Base-by-base conservation (phyloP, 1,139 yeast species). In the Eremothecium gossypii region DNA sequence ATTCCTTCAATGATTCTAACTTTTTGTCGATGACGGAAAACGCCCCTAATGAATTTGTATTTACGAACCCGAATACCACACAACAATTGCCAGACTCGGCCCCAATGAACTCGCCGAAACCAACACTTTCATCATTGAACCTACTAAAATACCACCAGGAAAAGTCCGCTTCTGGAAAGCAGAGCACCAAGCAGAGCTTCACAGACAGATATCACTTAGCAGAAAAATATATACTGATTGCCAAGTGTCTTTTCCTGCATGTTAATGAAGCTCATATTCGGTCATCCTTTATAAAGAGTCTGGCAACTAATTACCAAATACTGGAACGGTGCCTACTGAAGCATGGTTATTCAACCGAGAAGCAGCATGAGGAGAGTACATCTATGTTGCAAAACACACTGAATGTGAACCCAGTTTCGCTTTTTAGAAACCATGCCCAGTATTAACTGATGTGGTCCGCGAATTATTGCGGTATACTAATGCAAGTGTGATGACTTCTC, bases 401-500 rank as follows among this genome's bases (percentile, higher is more conserved):
- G 3, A 17, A 17, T 17, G 23, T 17, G 23, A 17, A 17, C 23
- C 23, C 23, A 4, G 23, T 17, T 17, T 17, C 23, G 23, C 23
- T 17, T 3, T 17, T 17, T 17, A 17, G 23, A 6, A 17, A 17
- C 6, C 23, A 17, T 17, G 23, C 23, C 23, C 23, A 17, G 23
- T 17, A 29, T 29, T 29, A n/a, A 29, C 5, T 29, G 11, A 29
- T 3, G 11, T 29, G 7, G 7, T 4, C 31, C 31, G 13, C 31
- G 7, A n/a, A 6, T 12, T n/a, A n/a, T n/a, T 4, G 31, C 11
- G 13, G 31, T 29, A 29, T 29, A 6, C 31, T 29, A 29, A 29
- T 29, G 13, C 31, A 50, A 80, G 76, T 43, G 55, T 59, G 20
- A 67, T 58, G 3, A 65, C 60, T 43, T 69, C 68, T 47, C 71